Evolutionary conservation across 495 filamentous ascomycete species (phyloP).

Genomic region (Penicillium roqueforti): DNA sequence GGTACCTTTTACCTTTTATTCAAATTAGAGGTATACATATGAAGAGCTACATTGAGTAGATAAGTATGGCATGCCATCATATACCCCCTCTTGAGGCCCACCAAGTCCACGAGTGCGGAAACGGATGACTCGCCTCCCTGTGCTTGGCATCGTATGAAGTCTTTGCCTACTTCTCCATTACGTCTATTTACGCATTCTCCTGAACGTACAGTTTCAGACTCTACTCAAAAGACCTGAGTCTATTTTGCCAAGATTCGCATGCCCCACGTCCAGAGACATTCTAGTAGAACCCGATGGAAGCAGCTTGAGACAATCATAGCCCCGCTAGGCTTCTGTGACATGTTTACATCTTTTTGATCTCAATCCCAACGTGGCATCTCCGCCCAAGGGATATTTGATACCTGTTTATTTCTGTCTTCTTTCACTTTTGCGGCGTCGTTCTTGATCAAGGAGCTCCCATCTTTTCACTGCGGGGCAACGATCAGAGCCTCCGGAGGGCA

Average conservation of each 20-base stretch:
- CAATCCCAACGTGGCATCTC: constrained; percentile 14
- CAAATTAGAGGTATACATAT: too few relatives aligned
- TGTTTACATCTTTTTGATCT: constrained; percentile 17
- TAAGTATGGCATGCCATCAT: not conserved
- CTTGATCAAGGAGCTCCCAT: constrained; percentile 1
- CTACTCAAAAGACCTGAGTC: not conserved
- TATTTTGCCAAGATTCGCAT: not conserved
- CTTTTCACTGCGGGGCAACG: constrained; percentile 6
- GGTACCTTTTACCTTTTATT: too few relatives aligned
- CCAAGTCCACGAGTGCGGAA: constrained; percentile 10
- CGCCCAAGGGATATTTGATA: not conserved
- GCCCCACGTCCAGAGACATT: constrained; percentile 23
- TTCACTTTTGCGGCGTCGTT: not conserved
- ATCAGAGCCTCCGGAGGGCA: not conserved
- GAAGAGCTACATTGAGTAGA: not conserved
- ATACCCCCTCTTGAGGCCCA: not conserved
- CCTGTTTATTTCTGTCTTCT: not conserved
- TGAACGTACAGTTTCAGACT: not conserved
- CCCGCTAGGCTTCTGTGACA: constrained; percentile 4
- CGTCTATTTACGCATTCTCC: not conserved
- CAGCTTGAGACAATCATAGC: constrained; percentile 20
- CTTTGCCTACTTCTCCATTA: not conserved
- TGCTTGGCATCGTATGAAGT: constrained; percentile 8
- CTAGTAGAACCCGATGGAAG: constrained; percentile 32
- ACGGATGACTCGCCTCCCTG: constrained; percentile 14